Evolutionary conservation across 371 early-diverging fungal species (phyloP).

Genomic region (Mortierella sp.): DNA sequence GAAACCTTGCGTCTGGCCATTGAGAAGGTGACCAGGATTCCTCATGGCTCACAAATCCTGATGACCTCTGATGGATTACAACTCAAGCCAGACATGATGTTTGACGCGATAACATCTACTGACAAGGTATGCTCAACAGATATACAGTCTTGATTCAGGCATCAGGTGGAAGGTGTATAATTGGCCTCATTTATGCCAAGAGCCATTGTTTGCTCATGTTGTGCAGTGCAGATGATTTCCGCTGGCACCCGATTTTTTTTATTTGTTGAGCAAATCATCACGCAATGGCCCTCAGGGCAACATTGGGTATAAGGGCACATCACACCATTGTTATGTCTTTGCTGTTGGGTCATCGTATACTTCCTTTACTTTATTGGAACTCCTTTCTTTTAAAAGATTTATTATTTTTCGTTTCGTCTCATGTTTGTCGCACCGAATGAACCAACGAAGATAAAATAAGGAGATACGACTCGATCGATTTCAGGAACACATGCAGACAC

Average conservation of each 20-base stretch:
- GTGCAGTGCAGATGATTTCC: background rate
- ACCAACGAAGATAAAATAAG: constrained; percentile 3
- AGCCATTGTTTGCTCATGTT: background rate
- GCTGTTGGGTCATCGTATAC: too few species aligned
- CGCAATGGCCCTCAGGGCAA: background rate
- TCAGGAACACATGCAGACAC: constrained; percentile 16
- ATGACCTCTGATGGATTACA: constrained; percentile 72
- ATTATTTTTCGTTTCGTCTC: background rate
- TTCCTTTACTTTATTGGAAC: background rate
- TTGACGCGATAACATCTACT: constrained; percentile 62
- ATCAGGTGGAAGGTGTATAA: constrained; percentile 3
- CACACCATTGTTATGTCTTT: too few species aligned
- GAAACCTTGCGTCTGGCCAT: constrained; percentile 63
- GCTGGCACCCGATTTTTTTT: constrained; percentile 1
- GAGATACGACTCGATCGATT: constrained; percentile 3
- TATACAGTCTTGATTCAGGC: background rate
- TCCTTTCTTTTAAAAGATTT: background rate
- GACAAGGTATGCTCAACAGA: constrained; percentile 59
- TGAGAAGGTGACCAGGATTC: constrained; percentile 64
- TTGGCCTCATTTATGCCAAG: background rate
- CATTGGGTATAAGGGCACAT: too few species aligned
- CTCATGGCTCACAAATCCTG: constrained; percentile 66
- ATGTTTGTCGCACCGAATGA: background rate
- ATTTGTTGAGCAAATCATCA: background rate
- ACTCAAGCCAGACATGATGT: constrained; percentile 65